Conservation (phyloP, 2,329 filamentous ascomycete species). For the Ophiocordyceps australis region DNA sequence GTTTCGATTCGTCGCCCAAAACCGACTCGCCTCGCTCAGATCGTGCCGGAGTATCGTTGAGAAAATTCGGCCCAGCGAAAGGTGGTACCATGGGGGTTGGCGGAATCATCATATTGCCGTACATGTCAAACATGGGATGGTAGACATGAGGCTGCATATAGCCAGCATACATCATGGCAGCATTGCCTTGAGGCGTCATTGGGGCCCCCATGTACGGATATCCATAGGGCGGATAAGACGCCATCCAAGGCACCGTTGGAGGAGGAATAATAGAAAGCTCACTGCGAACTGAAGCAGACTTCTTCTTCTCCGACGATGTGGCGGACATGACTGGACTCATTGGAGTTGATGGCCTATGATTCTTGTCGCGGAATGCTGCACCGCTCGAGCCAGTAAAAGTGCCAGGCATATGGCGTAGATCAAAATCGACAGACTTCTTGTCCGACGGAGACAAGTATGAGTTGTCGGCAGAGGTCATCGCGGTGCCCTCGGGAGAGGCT, state of each 20-base stretch:
- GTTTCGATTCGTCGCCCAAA: not conserved
- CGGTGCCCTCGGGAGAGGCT: not conserved
- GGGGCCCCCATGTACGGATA: conserved; percentile 5
- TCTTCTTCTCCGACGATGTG: not conserved
- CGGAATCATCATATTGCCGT: conserved; percentile 5
- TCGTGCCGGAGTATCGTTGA: conserved; percentile 1
- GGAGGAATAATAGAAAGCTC: conserved; percentile 1
- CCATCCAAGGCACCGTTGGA: conserved; percentile 5
- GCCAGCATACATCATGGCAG: conserved; percentile 6
- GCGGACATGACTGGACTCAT: not conserved
- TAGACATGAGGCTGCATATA: conserved; percentile 6
- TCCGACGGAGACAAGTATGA: not conserved
- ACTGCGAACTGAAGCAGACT: not conserved
- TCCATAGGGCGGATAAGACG: conserved; percentile 3
- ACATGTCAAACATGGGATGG: conserved; percentile 6
- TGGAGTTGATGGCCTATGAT: not conserved
- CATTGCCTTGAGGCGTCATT: conserved; percentile 6
- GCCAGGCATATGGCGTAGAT: conserved; percentile 2
- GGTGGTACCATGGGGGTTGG: conserved; percentile 7
- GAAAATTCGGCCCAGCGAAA: conserved; percentile 1
- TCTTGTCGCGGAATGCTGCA: not conserved
- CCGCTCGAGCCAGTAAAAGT: no score
- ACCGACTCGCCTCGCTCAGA: not conserved
- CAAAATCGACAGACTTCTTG: conserved; percentile 4
- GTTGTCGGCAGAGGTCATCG: not conserved